Percentiles rank a stretch among this genome's conserved stretches.
Evolutionary conservation across 495 filamentous ascomycete genomes (phyloP).

Genomic region (Glonium stellatum): DNA sequence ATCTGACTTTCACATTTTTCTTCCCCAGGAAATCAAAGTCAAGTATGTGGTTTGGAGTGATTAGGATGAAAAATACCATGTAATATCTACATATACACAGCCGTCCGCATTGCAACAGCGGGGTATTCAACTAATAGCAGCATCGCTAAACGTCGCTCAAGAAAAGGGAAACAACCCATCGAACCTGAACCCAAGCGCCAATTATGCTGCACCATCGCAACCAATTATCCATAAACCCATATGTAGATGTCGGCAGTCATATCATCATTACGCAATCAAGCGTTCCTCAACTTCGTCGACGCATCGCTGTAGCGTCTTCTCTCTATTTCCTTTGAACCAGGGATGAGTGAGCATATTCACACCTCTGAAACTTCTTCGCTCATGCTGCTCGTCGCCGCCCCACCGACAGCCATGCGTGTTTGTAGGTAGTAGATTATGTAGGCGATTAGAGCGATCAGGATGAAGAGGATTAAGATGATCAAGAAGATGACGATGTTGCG

Average conservation of each 20-base stretch:
- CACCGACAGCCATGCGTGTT: constrained; percentile 30
- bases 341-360: too few species aligned
- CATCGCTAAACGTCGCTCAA: not conserved
- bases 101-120: not conserved
- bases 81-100: not conserved
- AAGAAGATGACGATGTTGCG: constrained; percentile 42
- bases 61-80: too few species aligned
- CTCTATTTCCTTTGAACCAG: not conserved
- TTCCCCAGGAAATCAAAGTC: too few species aligned
- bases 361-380: constrained; percentile 15
- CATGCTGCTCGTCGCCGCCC: constrained; percentile 17
- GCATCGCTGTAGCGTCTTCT: not conserved
- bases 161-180: not conserved
- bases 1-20: too few species aligned
- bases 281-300: not conserved
- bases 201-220: not conserved
- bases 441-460: constrained; percentile 37
- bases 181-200: not conserved
- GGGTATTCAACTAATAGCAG: not conserved
- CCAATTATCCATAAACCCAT: not conserved
- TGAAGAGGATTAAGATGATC: constrained; percentile 42
- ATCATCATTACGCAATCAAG: not conserved
- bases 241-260: not conserved
- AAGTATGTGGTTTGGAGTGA: too few species aligned
- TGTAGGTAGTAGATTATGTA: constrained; percentile 38